These are phyloP conservation scores for Ehretia macrophylla DNA, from an alignment of 257 asterid species.

Conservation along the genomic window DNA sequence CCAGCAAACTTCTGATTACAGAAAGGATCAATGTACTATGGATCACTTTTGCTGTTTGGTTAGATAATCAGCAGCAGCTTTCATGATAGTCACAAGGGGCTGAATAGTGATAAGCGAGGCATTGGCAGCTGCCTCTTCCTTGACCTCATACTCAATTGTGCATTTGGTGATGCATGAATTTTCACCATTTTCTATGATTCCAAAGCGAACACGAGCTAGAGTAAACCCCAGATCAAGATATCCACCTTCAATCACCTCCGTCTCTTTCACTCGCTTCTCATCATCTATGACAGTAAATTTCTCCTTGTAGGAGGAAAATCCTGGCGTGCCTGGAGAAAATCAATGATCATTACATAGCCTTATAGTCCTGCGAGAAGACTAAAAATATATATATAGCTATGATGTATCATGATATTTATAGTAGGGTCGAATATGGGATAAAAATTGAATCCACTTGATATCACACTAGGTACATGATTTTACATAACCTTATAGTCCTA, in stretches of 20 bases:
- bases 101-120: constrained; percentile 40
- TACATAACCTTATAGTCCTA: no score
- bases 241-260: constrained; percentile 62
- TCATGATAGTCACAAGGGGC: constrained; percentile 33
- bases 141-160: constrained; percentile 50
- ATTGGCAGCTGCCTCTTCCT: constrained; percentile 44
- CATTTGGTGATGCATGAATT: constrained; percentile 41
- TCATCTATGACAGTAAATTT: constrained; percentile 54
- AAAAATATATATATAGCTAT: no score
- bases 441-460: no score
- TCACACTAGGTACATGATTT: no score
- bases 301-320: constrained; percentile 43
- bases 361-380: no score
- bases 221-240: constrained; percentile 47
- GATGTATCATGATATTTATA: no score
- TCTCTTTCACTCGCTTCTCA: constrained; percentile 40
- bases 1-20: no score
- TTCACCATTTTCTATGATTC: constrained; percentile 39
- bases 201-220: constrained; percentile 34
- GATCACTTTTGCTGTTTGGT: neutral
- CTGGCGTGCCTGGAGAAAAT: constrained; percentile 19
- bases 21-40: no score
- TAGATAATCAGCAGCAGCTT: constrained; percentile 31
- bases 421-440: no score
- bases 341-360: neutral